Evolutionary conservation across 768 basidiomycete species (phyloP), one percentile per base, ranked within the genome.

Genomic region (Russula foetens): DNA sequence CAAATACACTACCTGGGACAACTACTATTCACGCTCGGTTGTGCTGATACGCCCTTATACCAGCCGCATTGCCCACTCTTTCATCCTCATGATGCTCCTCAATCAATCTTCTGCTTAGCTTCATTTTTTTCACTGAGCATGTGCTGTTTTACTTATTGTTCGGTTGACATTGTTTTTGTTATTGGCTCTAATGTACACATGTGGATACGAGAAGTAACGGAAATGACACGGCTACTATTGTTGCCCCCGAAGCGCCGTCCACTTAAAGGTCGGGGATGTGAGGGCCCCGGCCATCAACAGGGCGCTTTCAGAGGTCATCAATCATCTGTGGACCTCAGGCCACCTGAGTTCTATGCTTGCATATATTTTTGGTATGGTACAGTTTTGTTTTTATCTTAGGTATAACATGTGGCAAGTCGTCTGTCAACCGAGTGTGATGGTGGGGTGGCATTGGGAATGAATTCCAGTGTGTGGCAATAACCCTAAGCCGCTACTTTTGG

Each of bases 71-170:
- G 28, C 24, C 11, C 33, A n/a, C 11, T 15, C 19, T n/a, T 33
- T 44, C 23, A 7, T 24, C n/a, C 44, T 35, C 43, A 51, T 26
- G 55, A 46, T 39, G 21, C 49, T 47, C 41, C 11, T 41, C 17
- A 14, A 3, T 7, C 17, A 17, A 45, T 28, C 28, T 33, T 31
- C n/a, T 24, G 28, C 47, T 29, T 52, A 47, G 46, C 44, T 35
- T n/a, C 51, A 53, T 29, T 28, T 51, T n/a, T 60, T 46, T 15
- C 21, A 41, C 19, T 46, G 45, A 48, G 33, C 33, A 39, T 53
- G 55, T 62, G 58, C 51, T 31, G 2, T 48, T 38, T 47, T 29
- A 60, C 21, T 62, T 58, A 57, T 57, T 47, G 28, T 23, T 53
- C 50, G 52, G 56, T 53, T 53, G 44, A 47, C 45, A 51, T n/a